A percentile compares a stretch with the other conserved stretches of the same genome.
Evolutionary conservation across 2,329 filamentous ascomycete genomes (phyloP).

Genomic region (Myriosclerotinia curreyana): DNA sequence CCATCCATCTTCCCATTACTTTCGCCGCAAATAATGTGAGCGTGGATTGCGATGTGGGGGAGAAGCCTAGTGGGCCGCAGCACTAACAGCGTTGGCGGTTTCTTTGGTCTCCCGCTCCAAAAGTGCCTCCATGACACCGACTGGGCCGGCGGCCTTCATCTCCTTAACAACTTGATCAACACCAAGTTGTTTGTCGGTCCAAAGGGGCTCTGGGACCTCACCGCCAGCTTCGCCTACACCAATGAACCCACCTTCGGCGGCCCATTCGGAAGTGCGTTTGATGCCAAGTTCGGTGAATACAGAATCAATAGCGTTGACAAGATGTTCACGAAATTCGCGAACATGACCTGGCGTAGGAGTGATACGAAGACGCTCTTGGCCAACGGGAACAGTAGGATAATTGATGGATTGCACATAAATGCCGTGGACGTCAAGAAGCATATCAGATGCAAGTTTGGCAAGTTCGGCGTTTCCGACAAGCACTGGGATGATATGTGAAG

Average conservation of each 20-base stretch:
- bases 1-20: not conserved
- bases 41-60: too few species aligned
- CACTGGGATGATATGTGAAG: conserved; percentile 91
- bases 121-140: conserved; percentile 55
- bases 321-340: conserved; percentile 78
- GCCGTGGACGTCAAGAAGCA: conserved; percentile 82
- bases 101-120: conserved; percentile 53
- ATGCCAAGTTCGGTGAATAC: conserved; percentile 88
- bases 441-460: conserved; percentile 87
- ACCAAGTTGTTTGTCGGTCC: conserved; percentile 86
- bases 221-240: conserved; percentile 76
- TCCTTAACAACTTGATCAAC: conserved; percentile 64
- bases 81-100: conserved; percentile 38
- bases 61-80: conserved; percentile 32
- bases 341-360: conserved; percentile 93
- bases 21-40: not conserved
- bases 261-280: conserved; percentile 92
- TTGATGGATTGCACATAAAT: conserved; percentile 99
- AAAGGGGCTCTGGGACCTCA: conserved; percentile 67
- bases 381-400: conserved; percentile 95
- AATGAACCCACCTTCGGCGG: conserved; percentile 85
- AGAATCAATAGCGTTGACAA: conserved; percentile 77
- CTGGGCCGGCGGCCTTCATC: conserved; percentile 49
- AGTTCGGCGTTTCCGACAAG: conserved; percentile 92
- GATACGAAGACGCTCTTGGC: conserved; percentile 94